Conservation (phyloP, 257 asterid genomes). For the Forsythia suspensa region DNA sequence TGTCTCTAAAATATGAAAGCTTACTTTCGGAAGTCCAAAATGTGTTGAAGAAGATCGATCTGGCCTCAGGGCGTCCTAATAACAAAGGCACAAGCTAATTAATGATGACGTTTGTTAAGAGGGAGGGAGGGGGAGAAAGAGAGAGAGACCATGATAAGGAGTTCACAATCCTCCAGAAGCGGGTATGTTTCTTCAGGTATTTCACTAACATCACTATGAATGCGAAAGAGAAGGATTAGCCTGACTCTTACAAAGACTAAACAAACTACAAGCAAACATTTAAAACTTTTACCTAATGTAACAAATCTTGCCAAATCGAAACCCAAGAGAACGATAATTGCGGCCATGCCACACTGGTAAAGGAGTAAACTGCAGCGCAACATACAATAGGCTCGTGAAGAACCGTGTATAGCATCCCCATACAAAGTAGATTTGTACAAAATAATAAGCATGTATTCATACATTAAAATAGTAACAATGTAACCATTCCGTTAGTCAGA, state of each 20-base stretch:
- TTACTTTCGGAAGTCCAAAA: constrained; percentile 91
- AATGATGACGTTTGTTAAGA: neutral
- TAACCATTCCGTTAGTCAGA: neutral
- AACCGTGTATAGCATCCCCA: neutral
- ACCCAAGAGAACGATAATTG: constrained; percentile 91
- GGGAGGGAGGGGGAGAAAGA: constrained; percentile 2
- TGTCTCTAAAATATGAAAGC: constrained; percentile 15
- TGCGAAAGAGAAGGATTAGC: constrained; percentile 30
- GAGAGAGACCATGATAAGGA: constrained; percentile 76
- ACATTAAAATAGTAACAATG: neutral
- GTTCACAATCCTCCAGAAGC: constrained; percentile 79
- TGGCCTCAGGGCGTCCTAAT: constrained; percentile 90
- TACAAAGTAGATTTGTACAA: neutral
- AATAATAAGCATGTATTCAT: neutral
- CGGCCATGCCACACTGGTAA: constrained; percentile 97
- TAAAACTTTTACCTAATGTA: constrained; percentile 68
- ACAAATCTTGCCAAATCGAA: constrained; percentile 88
- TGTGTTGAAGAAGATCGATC: constrained; percentile 95
- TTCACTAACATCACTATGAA: constrained; percentile 87
- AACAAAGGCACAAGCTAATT: constrained; percentile 9
- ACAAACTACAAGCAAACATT: neutral
- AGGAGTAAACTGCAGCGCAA: constrained; percentile 79
- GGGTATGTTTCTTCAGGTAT: constrained; percentile 95
- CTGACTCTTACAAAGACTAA: neutral
- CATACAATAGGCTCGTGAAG: neutral